Percentiles rank a stretch among this genome's conserved stretches.
Conservation (phyloP, 495 filamentous ascomycete genomes). For the Penicillium tannophilum region DNA sequence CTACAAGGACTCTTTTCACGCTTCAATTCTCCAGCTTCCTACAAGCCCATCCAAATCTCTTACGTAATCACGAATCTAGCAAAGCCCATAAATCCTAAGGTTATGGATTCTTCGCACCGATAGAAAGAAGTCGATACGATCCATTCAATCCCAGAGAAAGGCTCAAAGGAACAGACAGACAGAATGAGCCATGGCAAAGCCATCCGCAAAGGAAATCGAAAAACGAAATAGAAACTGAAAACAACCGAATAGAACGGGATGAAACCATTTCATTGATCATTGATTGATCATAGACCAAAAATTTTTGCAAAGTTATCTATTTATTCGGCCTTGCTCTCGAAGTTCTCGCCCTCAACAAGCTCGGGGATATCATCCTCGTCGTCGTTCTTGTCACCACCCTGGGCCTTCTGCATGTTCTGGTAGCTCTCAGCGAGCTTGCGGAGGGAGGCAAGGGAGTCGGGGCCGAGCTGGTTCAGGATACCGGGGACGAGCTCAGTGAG, state of each 20-base stretch:
- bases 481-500: conserved; percentile 98
- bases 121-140: background rate
- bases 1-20: background rate
- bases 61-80: background rate
- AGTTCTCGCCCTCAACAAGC: conserved; percentile 92
- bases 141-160: background rate
- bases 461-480: conserved; percentile 98
- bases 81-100: background rate
- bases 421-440: conserved; percentile 99
- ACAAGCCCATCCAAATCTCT: background rate
- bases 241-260: conserved; percentile 11
- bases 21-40: background rate
- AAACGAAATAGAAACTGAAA: background rate
- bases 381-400: conserved; percentile 76
- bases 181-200: too few relatives aligned
- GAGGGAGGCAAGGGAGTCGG: conserved; percentile 95
- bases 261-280: conserved; percentile 32
- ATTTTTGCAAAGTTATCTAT: conserved; percentile 24
- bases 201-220: background rate
- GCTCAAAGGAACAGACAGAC: too few relatives aligned
- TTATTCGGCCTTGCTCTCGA: conserved; percentile 95
- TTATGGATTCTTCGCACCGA: background rate
- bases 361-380: conserved; percentile 92
- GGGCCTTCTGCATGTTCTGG: conserved; percentile 97
- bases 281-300: conserved; percentile 27